These are phyloP conservation scores for Metschnikowia similis DNA, from an alignment of 805 yeast species.

Conservation along the genomic window DNA sequence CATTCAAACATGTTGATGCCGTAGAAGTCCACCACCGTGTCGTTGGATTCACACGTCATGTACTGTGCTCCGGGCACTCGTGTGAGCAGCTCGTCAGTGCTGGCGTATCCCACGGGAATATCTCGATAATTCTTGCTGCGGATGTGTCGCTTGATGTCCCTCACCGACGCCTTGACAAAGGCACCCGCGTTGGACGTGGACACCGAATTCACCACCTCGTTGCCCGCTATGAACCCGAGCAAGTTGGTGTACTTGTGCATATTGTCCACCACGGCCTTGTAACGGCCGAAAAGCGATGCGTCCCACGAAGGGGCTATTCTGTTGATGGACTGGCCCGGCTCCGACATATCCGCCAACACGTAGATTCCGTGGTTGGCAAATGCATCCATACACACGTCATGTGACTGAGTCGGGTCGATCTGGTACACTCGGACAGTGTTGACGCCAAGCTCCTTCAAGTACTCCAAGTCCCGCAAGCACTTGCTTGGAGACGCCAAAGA, in stretches of 20 bases:
- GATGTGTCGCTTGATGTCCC: conserved; percentile 31
- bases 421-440: conserved; percentile 86
- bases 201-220: conserved; percentile 33
- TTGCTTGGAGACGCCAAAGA: conserved; percentile 67
- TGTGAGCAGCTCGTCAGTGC: conserved; percentile 33
- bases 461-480: conserved; percentile 82
- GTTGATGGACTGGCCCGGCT: conserved; percentile 32
- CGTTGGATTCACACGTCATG: conserved; percentile 22
- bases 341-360: conserved; percentile 34
- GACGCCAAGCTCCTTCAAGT: conserved; percentile 59
- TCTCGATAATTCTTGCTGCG: conserved; percentile 23
- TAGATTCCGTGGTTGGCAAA: conserved; percentile 32
- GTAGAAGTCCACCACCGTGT: conserved; percentile 27
- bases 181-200: conserved; percentile 28
- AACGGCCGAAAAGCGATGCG: conserved; percentile 24
- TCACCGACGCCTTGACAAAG: conserved; percentile 33
- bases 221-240: conserved; percentile 39
- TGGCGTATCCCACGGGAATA: conserved; percentile 41
- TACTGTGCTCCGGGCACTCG: conserved; percentile 26
- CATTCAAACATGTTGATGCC: conserved; percentile 39
- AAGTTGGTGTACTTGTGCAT: conserved; percentile 30
- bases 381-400: conserved; percentile 28
- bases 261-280: conserved; percentile 31
- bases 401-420: conserved; percentile 57
- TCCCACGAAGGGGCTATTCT: conserved; percentile 35